These are phyloP conservation scores for Apiospora pterosperma DNA, from an alignment of 2,329 filamentous ascomycete species.

Conservation along the genomic window DNA sequence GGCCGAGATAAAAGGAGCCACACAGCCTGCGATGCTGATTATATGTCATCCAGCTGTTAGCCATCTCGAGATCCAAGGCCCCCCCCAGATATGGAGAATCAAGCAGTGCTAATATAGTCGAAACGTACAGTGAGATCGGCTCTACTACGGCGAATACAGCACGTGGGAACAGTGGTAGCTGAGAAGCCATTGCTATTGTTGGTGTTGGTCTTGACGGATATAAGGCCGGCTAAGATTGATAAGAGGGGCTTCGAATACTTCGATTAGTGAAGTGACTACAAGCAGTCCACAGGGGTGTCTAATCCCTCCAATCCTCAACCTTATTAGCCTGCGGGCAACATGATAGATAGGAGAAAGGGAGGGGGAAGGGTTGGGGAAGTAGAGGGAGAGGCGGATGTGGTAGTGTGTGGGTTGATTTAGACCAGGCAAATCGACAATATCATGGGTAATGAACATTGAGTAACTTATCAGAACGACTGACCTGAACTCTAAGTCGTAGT, in stretches of 20 bases:
- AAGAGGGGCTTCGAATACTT: not conserved
- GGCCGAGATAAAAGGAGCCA: conserved; percentile 52
- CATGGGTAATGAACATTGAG: too few relatives aligned
- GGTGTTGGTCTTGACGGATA: not conserved
- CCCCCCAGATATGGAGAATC: not conserved
- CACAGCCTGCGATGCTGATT: conserved; percentile 55
- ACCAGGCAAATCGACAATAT: too few relatives aligned
- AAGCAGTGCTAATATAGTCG: not conserved
- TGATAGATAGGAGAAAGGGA: not conserved
- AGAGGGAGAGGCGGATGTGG: too few relatives aligned
- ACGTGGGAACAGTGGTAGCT: conserved; percentile 61
- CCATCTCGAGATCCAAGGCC: conserved; percentile 6
- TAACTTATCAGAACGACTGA: too few relatives aligned
- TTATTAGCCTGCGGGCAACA: too few relatives aligned
- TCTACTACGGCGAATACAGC: conserved; percentile 66
- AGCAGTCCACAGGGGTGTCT: not conserved
- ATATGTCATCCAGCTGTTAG: not conserved
- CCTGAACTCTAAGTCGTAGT: not conserved
- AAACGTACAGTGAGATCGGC: conserved; percentile 62
- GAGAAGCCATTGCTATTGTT: conserved; percentile 48
- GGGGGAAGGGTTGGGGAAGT: not conserved
- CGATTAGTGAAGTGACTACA: not conserved
- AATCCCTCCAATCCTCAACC: too few relatives aligned
- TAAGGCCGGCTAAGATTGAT: not conserved
- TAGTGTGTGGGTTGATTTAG: not conserved